Conservation (phyloP, 352 stramenopile species). For the Globisporangium mamillatum region DNA sequence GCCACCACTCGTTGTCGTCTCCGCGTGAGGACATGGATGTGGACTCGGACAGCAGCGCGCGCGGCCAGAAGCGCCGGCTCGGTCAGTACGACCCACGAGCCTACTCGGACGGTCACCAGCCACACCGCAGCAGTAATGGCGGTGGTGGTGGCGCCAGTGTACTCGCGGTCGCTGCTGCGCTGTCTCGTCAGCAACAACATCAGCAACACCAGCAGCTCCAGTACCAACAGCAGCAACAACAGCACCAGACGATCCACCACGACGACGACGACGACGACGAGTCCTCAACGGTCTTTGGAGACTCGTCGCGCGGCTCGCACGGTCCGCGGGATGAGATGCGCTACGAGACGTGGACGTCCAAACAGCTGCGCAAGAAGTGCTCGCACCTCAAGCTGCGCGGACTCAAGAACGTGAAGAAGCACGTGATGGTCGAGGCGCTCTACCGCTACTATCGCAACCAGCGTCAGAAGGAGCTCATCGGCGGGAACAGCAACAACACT, state of each 20-base stretch:
- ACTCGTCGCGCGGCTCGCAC: constrained; percentile 40
- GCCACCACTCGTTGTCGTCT: not conserved
- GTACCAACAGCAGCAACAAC: constrained; percentile 22
- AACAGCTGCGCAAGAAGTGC: constrained; percentile 80
- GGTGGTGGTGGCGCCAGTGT: constrained; percentile 11
- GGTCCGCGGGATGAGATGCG: constrained; percentile 52
- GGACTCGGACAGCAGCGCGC: constrained; percentile 17
- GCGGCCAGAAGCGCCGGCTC: constrained; percentile 41
- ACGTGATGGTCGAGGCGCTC: constrained; percentile 81
- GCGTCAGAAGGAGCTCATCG: constrained; percentile 43
- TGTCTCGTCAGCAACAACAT: constrained; percentile 17
- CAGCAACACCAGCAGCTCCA: not conserved
- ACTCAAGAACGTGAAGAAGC: constrained; percentile 85
- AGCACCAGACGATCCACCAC: constrained; percentile 19
- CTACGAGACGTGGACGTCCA: constrained; percentile 83
- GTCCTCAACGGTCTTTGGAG: constrained; percentile 27
- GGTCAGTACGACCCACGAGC: constrained; percentile 27
- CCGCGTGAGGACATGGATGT: constrained; percentile 8
- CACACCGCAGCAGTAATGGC: constrained; percentile 9
- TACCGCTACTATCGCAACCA: constrained; percentile 78
- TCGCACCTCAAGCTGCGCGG: constrained; percentile 77
- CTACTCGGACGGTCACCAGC: not conserved
- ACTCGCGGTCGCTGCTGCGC: constrained; percentile 1
- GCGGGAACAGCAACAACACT: not conserved
- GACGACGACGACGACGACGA: constrained; percentile 18